These are phyloP conservation scores for Podospora pseudocomata DNA, from an alignment of 495 filamentous ascomycete genomes.

Conservation along the genomic window DNA sequence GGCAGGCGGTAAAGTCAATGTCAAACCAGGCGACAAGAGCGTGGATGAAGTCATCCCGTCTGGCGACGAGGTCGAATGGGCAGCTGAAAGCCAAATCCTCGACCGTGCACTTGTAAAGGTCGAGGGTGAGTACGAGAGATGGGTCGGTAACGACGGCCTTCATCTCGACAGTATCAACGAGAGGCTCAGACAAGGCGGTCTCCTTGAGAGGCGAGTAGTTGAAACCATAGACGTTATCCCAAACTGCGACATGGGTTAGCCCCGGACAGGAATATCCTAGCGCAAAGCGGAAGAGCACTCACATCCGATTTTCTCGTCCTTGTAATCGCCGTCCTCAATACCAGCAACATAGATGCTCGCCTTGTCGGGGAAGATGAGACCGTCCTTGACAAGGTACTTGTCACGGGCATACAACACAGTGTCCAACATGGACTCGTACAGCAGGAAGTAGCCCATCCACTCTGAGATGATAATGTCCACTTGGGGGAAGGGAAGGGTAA, in stretches of 20 bases:
- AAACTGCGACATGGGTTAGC: conserved; percentile 51
- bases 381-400: conserved; percentile 68
- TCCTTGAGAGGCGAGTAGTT: conserved; percentile 67
- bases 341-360: conserved; percentile 82
- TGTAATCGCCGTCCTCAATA: conserved; percentile 81
- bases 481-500: conserved; percentile 69
- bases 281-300: conserved; percentile 21
- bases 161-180: conserved; percentile 68
- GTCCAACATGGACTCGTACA: conserved; percentile 95
- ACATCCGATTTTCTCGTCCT: conserved; percentile 68
- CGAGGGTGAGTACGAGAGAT: conserved; percentile 60
- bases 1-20: conserved; percentile 94
- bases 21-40: conserved; percentile 98
- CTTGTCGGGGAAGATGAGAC: conserved; percentile 88
- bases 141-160: conserved; percentile 77
- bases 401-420: conserved; percentile 88
- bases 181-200: conserved; percentile 67
- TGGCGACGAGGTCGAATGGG: conserved; percentile 63
- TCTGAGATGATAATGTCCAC: conserved; percentile 96
- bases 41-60: conserved; percentile 87
- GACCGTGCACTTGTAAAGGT: conserved; percentile 64
- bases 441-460: conserved; percentile 95
- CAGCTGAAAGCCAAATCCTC: conserved; percentile 64
- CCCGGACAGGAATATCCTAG: neutral
- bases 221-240: conserved; percentile 81